These are phyloP conservation scores for Arthrobotrys entomopaga DNA, from an alignment of 2,329 filamentous ascomycete species.

Conservation along the genomic window DNA sequence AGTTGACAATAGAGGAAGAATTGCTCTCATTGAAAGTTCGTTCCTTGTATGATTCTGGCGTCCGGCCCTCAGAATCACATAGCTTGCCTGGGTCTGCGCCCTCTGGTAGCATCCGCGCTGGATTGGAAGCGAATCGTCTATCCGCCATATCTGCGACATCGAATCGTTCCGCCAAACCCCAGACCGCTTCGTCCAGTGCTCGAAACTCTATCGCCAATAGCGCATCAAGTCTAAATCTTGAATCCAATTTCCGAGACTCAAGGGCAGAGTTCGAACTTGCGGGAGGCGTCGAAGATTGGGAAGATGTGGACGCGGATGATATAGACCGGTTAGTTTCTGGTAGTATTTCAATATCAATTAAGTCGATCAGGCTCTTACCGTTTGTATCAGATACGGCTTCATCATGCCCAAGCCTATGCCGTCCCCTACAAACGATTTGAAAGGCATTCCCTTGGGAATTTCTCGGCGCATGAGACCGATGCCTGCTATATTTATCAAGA, in stretches of 20 bases:
- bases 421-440: conserved; percentile 58
- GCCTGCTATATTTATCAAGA: conserved; percentile 69
- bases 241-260: conserved; percentile 57
- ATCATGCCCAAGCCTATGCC: conserved; percentile 66
- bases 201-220: conserved; percentile 39
- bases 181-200: conserved; percentile 28
- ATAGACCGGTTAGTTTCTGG: conserved; percentile 66
- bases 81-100: conserved; percentile 57
- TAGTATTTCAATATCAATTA: background rate
- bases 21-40: conserved; percentile 58
- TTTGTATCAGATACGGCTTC: conserved; percentile 70
- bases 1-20: conserved; percentile 58
- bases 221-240: conserved; percentile 28
- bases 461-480: conserved; percentile 59
- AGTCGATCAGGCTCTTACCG: background rate
- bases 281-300: conserved; percentile 72
- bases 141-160: conserved; percentile 50
- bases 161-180: conserved; percentile 48
- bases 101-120: conserved; percentile 55
- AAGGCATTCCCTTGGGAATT: conserved; percentile 35
- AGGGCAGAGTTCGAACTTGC: conserved; percentile 65
- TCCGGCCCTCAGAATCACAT: conserved; percentile 38
- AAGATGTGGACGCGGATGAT: conserved; percentile 70
- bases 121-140: conserved; percentile 54
- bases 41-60: conserved; percentile 58